A percentile compares a stretch with the other conserved stretches of the same genome.
phyloP scores from a whole-genome alignment of 2,329 filamentous ascomycete species.

The Xylaria sp. region DNA sequence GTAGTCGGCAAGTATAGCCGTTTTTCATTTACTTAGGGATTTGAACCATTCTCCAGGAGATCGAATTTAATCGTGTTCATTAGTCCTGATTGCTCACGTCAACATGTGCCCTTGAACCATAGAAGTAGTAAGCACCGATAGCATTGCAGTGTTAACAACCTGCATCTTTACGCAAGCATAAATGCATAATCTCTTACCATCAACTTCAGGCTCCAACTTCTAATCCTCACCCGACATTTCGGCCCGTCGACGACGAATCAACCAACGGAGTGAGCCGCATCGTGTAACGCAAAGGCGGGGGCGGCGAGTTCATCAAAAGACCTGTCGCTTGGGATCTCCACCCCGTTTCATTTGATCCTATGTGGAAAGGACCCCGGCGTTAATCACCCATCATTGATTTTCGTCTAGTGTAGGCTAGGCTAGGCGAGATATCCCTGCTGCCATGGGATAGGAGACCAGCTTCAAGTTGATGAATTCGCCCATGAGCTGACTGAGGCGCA shows the following conservation, averaged over 20 bases:
- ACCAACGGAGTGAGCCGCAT: constrained; percentile 1
- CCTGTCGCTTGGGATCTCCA: constrained; percentile 8
- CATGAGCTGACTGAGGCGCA: neutral
- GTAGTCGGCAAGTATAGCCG: too few species aligned
- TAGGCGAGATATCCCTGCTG: constrained; percentile 3
- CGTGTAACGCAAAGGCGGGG: neutral
- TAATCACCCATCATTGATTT: constrained; percentile 16
- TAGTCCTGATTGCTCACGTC: neutral
- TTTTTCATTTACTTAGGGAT: too few species aligned
- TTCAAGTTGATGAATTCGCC: constrained; percentile 4
- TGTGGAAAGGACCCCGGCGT: constrained; percentile 24
- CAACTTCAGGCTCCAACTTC: too few species aligned
- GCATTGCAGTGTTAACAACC: too few species aligned
- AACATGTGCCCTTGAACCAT: neutral
- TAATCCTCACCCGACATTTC: neutral
- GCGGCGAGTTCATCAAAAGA: neutral
- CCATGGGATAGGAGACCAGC: neutral
- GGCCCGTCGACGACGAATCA: constrained; percentile 7
- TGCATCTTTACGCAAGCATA: neutral
- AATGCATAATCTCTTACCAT: too few species aligned
- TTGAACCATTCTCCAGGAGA: neutral
- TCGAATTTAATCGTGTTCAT: neutral
- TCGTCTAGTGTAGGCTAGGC: neutral
- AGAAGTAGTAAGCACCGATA: too few species aligned
- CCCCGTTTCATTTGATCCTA: constrained; percentile 22